Conservation (phyloP, 2,329 filamentous ascomycete genomes). For the Neofusicoccum laricinum region DNA sequence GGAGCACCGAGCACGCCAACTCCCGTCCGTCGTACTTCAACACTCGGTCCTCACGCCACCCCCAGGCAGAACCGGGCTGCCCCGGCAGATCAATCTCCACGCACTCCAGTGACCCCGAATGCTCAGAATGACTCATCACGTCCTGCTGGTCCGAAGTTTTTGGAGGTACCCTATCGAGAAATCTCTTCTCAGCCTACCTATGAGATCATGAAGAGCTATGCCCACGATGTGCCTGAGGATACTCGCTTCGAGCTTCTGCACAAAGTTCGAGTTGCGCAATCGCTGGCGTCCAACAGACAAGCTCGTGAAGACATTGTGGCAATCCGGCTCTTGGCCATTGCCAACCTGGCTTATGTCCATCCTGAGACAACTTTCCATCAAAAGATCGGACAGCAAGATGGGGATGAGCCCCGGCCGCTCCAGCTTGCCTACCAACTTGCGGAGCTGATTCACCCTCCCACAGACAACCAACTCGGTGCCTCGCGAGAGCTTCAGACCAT, state of each 20-base stretch:
- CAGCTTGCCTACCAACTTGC: conserved; percentile 91
- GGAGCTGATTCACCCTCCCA: conserved; percentile 82
- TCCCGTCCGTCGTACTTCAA: conserved; percentile 66
- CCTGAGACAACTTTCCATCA: conserved; percentile 79
- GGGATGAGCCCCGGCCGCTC: conserved; percentile 81
- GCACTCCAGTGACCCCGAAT: conserved; percentile 43
- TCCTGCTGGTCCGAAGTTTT: conserved; percentile 32
- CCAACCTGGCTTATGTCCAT: conserved; percentile 88
- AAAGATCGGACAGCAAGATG: conserved; percentile 81
- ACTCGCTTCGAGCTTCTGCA: conserved; percentile 82
- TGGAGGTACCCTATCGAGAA: conserved; percentile 61
- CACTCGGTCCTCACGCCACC: conserved; percentile 47
- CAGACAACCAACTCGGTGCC: conserved; percentile 64
- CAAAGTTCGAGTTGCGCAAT: conserved; percentile 78
- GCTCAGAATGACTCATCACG: conserved; percentile 24
- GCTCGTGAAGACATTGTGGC: conserved; percentile 74
- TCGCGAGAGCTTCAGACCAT: conserved; percentile 78
- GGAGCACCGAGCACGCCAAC: conserved; percentile 67
- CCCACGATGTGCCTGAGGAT: conserved; percentile 65
- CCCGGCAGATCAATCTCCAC: conserved; percentile 48
- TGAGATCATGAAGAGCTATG: conserved; percentile 40
- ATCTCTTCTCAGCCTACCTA: conserved; percentile 42
- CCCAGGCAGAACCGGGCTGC: conserved; percentile 49
- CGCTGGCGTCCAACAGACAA: conserved; percentile 63
- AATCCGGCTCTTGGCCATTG: conserved; percentile 79